Evolutionary conservation across 2,329 filamentous ascomycete genomes (phyloP), one percentile per base, ranked within the genome.

Genomic region (Verticillium dahliae): DNA sequence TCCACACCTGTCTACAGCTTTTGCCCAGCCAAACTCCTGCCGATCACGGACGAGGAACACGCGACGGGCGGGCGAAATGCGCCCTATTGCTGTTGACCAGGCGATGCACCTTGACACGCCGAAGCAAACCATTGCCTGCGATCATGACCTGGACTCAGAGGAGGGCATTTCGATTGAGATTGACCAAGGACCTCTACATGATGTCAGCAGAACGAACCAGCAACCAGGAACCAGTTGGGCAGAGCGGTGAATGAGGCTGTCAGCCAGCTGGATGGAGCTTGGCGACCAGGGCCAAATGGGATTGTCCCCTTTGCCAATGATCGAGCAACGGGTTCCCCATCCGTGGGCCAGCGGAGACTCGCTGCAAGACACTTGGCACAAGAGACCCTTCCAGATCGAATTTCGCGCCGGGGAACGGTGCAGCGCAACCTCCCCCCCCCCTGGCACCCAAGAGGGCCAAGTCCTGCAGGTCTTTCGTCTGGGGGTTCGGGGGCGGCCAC

Each of bases 371-470:
- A 50, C 45, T 27, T 50, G 18, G 45, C 45, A 50, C n/a, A 22
- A 50, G 45, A 18, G 45, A 50, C 45, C 45, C 45, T 58, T 57
- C 58, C 61, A 39, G 63, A 65, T 65, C 63, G 62, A 60, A 65
- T 60, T 63, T 65, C 63, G 58, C 18, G 38, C 35, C 63, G 39
- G 18, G 22, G 62, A 63, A 35, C 14, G 52, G 62, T 27, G 57
- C 64, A 65, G 22, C 45, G 9, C 18, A 60, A 27, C 2, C 27
- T 39, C 35, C 37, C 27, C 50, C 35, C 37, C 22, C 18, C 60
- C 18, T 22, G 60, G 54, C 38, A 59, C 56, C 58, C 62, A 59
- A 62, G 60, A 62, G 62, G 66, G 71, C 39, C 68, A 68, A 57
- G 65, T 22, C 45, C 45, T 50, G 45, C 45, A 50, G 7, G 45